Evolutionary conservation across 2,329 filamentous ascomycete species (phyloP).

Genomic region (Arthrobotrys entomopaga): DNA sequence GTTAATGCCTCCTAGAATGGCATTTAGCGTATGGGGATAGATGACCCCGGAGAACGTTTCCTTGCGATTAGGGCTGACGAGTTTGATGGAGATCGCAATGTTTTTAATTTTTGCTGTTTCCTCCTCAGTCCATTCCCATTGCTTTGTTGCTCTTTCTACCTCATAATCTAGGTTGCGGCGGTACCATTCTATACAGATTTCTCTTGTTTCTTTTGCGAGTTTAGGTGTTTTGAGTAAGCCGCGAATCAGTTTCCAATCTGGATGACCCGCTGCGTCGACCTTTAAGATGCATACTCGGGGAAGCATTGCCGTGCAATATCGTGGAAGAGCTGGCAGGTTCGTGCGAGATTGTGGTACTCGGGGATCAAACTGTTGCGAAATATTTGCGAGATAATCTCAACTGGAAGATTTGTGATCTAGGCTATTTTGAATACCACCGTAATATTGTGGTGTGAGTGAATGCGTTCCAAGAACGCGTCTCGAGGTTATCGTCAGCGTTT

Average conservation of each 20-base stretch:
- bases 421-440: not conserved
- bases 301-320: not conserved
- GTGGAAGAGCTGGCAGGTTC: slow-evolving; percentile 20
- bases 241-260: slow-evolving; percentile 25
- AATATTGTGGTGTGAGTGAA: too few relatives aligned
- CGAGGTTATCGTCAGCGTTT: too few relatives aligned
- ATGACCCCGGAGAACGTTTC: not conserved
- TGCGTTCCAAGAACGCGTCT: not conserved
- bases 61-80: too few relatives aligned
- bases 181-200: slow-evolving; percentile 29
- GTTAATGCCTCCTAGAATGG: slow-evolving; percentile 23
- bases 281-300: slow-evolving; percentile 11
- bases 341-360: slow-evolving; percentile 12
- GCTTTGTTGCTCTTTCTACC: not conserved
- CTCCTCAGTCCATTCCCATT: slow-evolving; percentile 19
- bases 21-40: not conserved
- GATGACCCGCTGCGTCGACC: slow-evolving; percentile 21
- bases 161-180: not conserved
- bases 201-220: not conserved
- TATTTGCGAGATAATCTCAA: slow-evolving; percentile 22
- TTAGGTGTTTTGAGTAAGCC: slow-evolving; percentile 8
- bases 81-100: not conserved
- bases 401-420: slow-evolving; percentile 5
- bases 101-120: slow-evolving; percentile 5
- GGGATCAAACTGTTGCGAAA: slow-evolving; percentile 4